phyloP scores from a whole-genome alignment of 805 yeast genomes.

The Candida nitratophila region DNA sequence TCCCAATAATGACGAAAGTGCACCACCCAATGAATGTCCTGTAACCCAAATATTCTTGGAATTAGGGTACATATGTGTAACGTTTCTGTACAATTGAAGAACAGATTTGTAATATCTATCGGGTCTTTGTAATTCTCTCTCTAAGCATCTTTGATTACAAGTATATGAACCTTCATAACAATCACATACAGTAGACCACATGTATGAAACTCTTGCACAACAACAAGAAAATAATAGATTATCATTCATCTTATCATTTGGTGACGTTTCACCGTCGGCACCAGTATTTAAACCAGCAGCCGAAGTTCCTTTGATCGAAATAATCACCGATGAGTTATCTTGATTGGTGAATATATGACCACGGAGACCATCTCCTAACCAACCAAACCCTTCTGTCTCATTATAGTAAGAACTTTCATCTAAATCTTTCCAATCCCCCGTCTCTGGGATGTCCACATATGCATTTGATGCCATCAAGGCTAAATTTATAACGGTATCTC shows the following conservation, averaged over 20 bases:
- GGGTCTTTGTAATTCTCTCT: conserved; percentile 59
- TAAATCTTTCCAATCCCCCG: conserved; percentile 81
- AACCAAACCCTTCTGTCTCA: conserved; percentile 63
- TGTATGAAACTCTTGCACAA: conserved; percentile 84
- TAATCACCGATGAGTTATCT: conserved; percentile 52
- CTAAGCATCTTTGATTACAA: conserved; percentile 84
- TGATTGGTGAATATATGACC: conserved; percentile 80
- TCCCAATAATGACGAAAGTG: conserved; percentile 72
- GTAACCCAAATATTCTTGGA: conserved; percentile 77
- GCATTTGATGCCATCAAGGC: conserved; percentile 91
- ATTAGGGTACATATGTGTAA: conserved; percentile 56
- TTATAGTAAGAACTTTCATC: conserved; percentile 32
- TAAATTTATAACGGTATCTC: conserved; percentile 61
- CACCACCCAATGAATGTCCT: conserved; percentile 94
- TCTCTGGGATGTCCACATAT: conserved; percentile 67
- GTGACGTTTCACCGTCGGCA: conserved; percentile 55
- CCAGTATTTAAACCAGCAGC: conserved; percentile 63
- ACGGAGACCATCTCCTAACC: conserved; percentile 79
- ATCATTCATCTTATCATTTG: conserved; percentile 78
- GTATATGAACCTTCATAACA: conserved; percentile 80
- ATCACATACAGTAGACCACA: conserved; percentile 95
- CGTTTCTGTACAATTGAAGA: conserved; percentile 69
- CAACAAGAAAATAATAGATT: conserved; percentile 90
- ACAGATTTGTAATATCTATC: conserved; percentile 82
- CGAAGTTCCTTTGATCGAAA: conserved; percentile 86